These are phyloP conservation scores for Tylopilus intermedius DNA, from an alignment of 768 basidiomycete genomes.

Conservation along the genomic window DNA sequence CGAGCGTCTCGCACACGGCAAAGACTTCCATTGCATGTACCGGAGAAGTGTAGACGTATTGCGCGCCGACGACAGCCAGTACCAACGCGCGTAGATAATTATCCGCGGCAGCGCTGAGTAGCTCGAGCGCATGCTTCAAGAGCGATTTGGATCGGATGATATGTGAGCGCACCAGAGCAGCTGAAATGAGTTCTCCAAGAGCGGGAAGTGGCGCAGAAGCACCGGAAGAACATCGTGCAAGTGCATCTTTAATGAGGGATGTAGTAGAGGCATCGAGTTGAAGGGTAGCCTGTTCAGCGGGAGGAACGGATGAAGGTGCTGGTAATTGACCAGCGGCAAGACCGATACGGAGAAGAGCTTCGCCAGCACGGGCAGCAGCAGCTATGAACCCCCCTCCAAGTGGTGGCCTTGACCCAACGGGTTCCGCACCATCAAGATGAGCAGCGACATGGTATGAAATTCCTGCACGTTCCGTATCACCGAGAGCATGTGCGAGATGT, in stretches of 20 bases:
- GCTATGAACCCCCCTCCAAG: constrained; percentile 37
- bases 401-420: constrained; percentile 20
- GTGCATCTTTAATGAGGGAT: constrained; percentile 24
- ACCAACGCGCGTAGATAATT: constrained; percentile 71
- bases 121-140: constrained; percentile 54
- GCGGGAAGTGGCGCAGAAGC: constrained; percentile 18
- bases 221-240: constrained; percentile 21
- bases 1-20: constrained; percentile 62
- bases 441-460: constrained; percentile 63
- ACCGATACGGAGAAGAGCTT: constrained; percentile 49
- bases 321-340: constrained; percentile 18
- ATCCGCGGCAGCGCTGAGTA: constrained; percentile 56
- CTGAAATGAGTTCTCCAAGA: constrained; percentile 16
- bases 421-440: constrained; percentile 35
- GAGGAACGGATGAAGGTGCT: not conserved
- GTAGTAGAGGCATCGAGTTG: constrained; percentile 16
- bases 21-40: constrained; percentile 68
- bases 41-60: constrained; percentile 65
- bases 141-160: constrained; percentile 34
- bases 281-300: constrained; percentile 1
- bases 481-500: constrained; percentile 67
- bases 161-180: constrained; percentile 19
- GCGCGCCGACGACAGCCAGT: constrained; percentile 61
- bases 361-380: constrained; percentile 48
- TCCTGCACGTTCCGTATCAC: constrained; percentile 47